Evolutionary conservation across 495 filamentous ascomycete species (phyloP), one percentile per base, ranked within the genome.

Genomic region (Letharia columbiana): DNA sequence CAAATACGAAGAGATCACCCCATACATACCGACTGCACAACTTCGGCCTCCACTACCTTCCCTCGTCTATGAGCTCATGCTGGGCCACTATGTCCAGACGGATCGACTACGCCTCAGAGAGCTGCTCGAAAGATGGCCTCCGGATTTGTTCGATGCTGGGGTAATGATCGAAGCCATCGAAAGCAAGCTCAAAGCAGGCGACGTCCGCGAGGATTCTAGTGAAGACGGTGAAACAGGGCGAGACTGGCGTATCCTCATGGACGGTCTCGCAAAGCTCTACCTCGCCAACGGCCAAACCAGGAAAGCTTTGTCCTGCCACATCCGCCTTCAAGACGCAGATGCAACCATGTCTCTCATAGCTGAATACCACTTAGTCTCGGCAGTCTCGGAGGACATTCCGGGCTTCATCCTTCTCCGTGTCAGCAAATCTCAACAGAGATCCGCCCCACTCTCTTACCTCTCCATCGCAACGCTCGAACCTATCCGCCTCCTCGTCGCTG

Each of bases 311-410:
- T 86, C 82, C 67, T 94, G 89, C 75, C 96, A 93, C 74, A 94
- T 98, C 71, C 87, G 82, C 47, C 81, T 96, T 15, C 91, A 96
- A 72, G 90, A 98, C 79, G 94, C 90, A 2, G 92, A 97, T 67
- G 86, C 87, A 20, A 89, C 91, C 0, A 92, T 98, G 86, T 77
- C 80, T 31, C 76, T 98, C 63, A 93, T 98, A 68, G 82, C 83
- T 64, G 88, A 94, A 35, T 89, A 88, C 70, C 90, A 91, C 68
- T 79, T 98, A 35, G 84, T 96, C 9, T 91, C 93, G 64, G 87
- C 91, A 9, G 84, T 98, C 18, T 84, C 87, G 7, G 91, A 96
- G 70, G 90, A 98, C 69, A 92, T 98, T 45, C 85, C 91, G 2
- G 88, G 90, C 47, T 89, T 98, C 67, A 89, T 98, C 58, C 82